These are phyloP conservation scores for Ophiognomonia clavigignenti-juglandacearum DNA, from an alignment of 2,329 filamentous ascomycete species.

Conservation along the genomic window DNA sequence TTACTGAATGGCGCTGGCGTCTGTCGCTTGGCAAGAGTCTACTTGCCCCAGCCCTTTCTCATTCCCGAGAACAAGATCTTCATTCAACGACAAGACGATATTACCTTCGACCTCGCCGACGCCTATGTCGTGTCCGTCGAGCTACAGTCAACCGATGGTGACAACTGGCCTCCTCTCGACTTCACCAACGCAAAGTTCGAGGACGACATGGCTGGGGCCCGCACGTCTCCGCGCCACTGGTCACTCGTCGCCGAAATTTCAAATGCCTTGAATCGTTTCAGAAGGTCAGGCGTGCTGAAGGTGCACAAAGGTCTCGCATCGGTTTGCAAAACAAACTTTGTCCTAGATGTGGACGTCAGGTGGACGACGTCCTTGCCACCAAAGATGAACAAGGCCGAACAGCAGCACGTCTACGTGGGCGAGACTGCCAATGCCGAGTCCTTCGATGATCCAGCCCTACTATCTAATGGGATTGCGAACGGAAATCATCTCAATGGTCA, in stretches of 20 bases:
- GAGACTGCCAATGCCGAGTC: constrained; percentile 39
- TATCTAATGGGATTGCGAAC: constrained; percentile 29
- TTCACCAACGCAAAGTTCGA: constrained; percentile 25
- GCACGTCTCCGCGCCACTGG: constrained; percentile 27
- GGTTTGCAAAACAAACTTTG: constrained; percentile 35
- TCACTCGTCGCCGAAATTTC: constrained; percentile 36
- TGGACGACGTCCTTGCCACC: constrained; percentile 38
- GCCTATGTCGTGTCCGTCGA: constrained; percentile 47
- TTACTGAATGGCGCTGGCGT: constrained; percentile 43
- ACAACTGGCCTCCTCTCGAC: constrained; percentile 48
- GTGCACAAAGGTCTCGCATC: constrained; percentile 30
- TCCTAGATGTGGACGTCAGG: constrained; percentile 44
- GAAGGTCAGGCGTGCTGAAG: constrained; percentile 26
- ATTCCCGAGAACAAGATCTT: constrained; percentile 48
- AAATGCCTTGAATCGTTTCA: constrained; percentile 35
- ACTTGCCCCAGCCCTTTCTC: constrained; percentile 44
- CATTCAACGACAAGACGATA: constrained; percentile 42
- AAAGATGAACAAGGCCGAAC: constrained; percentile 23
- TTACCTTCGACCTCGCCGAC: constrained; percentile 42
- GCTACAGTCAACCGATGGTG: constrained; percentile 44
- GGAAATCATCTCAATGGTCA: constrained; percentile 20
- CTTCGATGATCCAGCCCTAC: constrained; percentile 28
- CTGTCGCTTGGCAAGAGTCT: constrained; percentile 42
- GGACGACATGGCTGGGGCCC: constrained; percentile 21
- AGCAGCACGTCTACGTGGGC: constrained; percentile 38